A percentile compares a stretch with the other conserved stretches of the same genome.
These are phyloP conservation scores for Stachybotrys chartarum DNA, from an alignment of 2,329 filamentous ascomycete genomes.

Conservation along the genomic window DNA sequence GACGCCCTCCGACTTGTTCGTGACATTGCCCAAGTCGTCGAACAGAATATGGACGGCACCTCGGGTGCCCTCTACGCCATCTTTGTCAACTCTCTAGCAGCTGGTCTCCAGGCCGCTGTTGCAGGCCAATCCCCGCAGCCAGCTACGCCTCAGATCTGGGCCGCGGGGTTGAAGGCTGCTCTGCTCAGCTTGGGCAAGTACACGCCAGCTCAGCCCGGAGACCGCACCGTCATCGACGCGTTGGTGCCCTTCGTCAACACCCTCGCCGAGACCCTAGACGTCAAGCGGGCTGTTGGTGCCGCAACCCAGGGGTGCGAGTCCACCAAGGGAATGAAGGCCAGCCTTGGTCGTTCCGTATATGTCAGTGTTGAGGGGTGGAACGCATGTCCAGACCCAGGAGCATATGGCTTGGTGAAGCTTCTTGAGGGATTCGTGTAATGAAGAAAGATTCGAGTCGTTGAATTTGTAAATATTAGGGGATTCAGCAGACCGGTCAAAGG, in stretches of 20 bases:
- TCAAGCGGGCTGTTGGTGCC: slow-evolving; percentile 42
- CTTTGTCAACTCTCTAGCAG: slow-evolving; percentile 63
- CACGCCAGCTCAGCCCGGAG: slow-evolving; percentile 64
- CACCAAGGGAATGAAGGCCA: slow-evolving; percentile 69
- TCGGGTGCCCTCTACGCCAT: slow-evolving; percentile 69
- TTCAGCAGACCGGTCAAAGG: background rate
- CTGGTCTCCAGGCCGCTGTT: slow-evolving; percentile 5
- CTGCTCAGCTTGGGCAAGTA: slow-evolving; percentile 53
- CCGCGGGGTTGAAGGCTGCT: slow-evolving; percentile 50
- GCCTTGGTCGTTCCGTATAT: slow-evolving; percentile 66
- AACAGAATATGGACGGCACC: slow-evolving; percentile 66
- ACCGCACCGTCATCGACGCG: slow-evolving; percentile 67
- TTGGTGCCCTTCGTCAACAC: slow-evolving; percentile 61
- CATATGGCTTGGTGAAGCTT: slow-evolving; percentile 52
- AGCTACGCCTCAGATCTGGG: slow-evolving; percentile 15
- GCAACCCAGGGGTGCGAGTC: slow-evolving; percentile 57
- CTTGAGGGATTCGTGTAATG: slow-evolving; percentile 45
- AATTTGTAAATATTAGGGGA: background rate
- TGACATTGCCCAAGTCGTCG: slow-evolving; percentile 47
- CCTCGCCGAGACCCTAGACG: slow-evolving; percentile 43
- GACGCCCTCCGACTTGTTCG: slow-evolving; percentile 6
- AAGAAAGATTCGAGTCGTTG: background rate
- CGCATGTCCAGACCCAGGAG: slow-evolving; percentile 67
- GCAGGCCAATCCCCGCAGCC: background rate
- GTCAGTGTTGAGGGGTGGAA: slow-evolving; percentile 61